Evolutionary conservation across 164 flowering plant genomes (phyloP).

Genomic region (Piper longum): DNA sequence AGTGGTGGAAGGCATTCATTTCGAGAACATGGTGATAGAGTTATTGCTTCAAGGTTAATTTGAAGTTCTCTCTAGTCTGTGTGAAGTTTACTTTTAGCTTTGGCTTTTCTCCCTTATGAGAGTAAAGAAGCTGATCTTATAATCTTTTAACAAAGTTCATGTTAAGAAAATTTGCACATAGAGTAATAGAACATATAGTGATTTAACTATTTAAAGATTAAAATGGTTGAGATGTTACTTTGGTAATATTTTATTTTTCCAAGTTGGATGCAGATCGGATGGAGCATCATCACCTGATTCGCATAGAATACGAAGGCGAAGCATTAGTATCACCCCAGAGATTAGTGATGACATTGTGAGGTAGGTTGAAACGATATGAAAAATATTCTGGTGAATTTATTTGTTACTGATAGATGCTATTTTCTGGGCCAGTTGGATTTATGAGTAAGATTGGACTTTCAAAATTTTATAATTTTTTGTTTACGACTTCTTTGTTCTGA

Average conservation of each 20-base stretch:
- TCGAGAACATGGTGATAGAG: conserved; percentile 49
- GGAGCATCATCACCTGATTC: conserved; percentile 59
- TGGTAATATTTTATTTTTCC: neutral
- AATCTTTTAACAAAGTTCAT: too few relatives aligned
- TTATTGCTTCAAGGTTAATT: conserved; percentile 57
- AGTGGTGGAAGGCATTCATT: conserved; percentile 70
- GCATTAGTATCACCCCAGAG: conserved; percentile 94
- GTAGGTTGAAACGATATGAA: conserved; percentile 18
- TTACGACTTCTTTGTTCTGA: too few relatives aligned
- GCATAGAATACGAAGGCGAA: conserved; percentile 70
- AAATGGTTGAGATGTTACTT: neutral
- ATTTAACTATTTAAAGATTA: too few relatives aligned
- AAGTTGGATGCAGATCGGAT: conserved; percentile 44
- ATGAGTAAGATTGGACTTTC: too few relatives aligned
- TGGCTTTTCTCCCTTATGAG: too few relatives aligned
- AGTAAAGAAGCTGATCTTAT: too few relatives aligned
- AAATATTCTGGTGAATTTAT: too few relatives aligned
- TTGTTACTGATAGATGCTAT: too few relatives aligned
- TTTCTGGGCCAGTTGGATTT: too few relatives aligned
- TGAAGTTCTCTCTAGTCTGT: neutral
- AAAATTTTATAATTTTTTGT: too few relatives aligned
- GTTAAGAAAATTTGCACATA: too few relatives aligned
- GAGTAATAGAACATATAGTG: neutral
- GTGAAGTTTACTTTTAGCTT: neutral
- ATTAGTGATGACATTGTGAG: conserved; percentile 98